Percentiles rank a stretch among this genome's conserved stretches.
Evolutionary conservation across 2,329 filamentous ascomycete species (phyloP).

Genomic region (Atkinsonella hypoxylon): DNA sequence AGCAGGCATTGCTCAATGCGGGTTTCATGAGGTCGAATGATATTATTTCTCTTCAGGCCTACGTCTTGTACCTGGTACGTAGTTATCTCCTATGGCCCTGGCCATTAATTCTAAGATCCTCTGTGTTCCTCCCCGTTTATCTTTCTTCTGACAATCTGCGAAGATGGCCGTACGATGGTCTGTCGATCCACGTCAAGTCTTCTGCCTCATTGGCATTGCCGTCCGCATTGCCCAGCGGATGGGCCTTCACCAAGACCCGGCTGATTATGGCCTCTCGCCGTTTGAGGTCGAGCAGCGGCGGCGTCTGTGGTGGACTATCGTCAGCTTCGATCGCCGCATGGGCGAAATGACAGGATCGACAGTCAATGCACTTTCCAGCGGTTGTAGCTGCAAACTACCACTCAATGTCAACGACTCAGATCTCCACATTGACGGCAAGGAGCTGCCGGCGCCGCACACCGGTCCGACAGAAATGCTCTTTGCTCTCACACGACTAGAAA

Average conservation of each 20-base stretch:
- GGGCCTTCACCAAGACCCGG: slow-evolving; percentile 54
- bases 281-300: slow-evolving; percentile 62
- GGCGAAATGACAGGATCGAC: slow-evolving; percentile 52
- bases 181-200: slow-evolving; percentile 42
- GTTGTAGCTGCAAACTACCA: slow-evolving; percentile 42
- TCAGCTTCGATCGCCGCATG: slow-evolving; percentile 56
- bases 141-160: neutral
- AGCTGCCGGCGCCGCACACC: slow-evolving; percentile 33
- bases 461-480: slow-evolving; percentile 51
- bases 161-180: slow-evolving; percentile 38
- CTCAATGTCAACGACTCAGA: slow-evolving; percentile 52
- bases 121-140: neutral
- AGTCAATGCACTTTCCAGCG: slow-evolving; percentile 40
- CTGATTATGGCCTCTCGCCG: slow-evolving; percentile 35
- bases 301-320: slow-evolving; percentile 61
- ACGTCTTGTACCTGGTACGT: slow-evolving; percentile 52
- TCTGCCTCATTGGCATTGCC: slow-evolving; percentile 47
- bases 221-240: slow-evolving; percentile 57
- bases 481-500: slow-evolving; percentile 41
- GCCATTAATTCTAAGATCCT: too few relatives aligned
- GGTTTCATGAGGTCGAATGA: slow-evolving; percentile 56
- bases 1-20: slow-evolving; percentile 54
- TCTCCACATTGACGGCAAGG: slow-evolving; percentile 44
- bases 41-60: slow-evolving; percentile 53
- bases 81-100: neutral